A percentile compares a stretch with the other conserved stretches of the same genome.
phyloP scores from a whole-genome alignment of 441 rosid species.

The Aquilaria agallochum region DNA sequence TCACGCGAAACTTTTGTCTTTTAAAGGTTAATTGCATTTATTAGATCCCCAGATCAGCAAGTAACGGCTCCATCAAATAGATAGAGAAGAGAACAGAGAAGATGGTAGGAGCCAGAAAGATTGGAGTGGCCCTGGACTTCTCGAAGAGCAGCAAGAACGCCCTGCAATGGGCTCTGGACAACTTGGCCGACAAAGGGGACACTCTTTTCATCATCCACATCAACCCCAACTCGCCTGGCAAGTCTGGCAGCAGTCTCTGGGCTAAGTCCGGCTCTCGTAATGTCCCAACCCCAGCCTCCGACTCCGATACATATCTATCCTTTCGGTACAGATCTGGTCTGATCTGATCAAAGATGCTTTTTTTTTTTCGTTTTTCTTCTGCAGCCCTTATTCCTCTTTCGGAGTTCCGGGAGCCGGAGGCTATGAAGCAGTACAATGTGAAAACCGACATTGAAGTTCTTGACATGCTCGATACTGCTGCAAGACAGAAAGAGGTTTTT shows the following conservation, averaged over 20 bases:
- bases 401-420: constrained; percentile 76
- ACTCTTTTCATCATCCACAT: constrained; percentile 67
- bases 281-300: constrained; percentile 11
- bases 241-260: constrained; percentile 52
- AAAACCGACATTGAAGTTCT: constrained; percentile 55
- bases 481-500: constrained; percentile 72
- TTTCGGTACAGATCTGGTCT: constrained; percentile 6
- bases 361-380: neutral
- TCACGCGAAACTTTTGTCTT: neutral
- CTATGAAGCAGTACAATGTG: constrained; percentile 52
- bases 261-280: constrained; percentile 72
- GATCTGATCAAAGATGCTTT: neutral
- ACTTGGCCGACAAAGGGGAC: constrained; percentile 71
- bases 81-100: constrained; percentile 9
- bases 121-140: constrained; percentile 92
- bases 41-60: too few relatives aligned
- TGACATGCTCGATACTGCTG: constrained; percentile 76
- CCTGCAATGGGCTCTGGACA: constrained; percentile 73
- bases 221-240: constrained; percentile 34
- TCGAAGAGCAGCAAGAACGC: constrained; percentile 89
- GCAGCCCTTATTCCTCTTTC: constrained; percentile 78
- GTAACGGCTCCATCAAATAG: neutral
- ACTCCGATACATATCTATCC: neutral
- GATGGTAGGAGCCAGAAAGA: constrained; percentile 61
- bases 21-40: neutral